phyloP scores from a whole-genome alignment of 2,329 filamentous ascomycete genomes.

The Colletotrichum orchidophilum region DNA sequence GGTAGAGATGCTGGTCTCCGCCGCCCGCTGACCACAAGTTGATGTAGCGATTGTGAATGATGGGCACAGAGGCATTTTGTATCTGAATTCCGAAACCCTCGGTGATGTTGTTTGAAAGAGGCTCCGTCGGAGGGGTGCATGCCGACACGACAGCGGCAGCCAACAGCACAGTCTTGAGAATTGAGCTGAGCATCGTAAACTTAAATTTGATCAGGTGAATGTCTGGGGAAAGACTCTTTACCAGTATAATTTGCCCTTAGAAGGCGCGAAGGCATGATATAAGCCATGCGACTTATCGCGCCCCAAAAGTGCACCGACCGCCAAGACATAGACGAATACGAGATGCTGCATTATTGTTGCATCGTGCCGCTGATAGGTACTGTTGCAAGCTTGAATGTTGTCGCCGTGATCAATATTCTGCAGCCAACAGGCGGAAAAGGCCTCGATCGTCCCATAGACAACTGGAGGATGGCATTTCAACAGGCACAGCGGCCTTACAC shows the following conservation, averaged over 20 bases:
- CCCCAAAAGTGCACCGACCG: neutral
- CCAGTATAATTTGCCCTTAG: too few relatives aligned
- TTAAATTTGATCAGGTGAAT: neutral
- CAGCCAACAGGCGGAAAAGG: neutral
- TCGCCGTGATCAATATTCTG: neutral
- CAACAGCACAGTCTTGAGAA: slow-evolving; percentile 22
- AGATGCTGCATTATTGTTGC: slow-evolving; percentile 13
- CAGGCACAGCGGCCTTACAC: neutral
- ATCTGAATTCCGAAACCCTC: slow-evolving; percentile 48
- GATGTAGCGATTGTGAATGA: slow-evolving; percentile 48
- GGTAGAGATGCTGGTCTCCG: slow-evolving; percentile 51
- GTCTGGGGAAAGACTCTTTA: neutral
- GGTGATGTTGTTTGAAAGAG: slow-evolving; percentile 45
- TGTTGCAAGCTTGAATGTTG: neutral
- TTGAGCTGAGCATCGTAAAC: neutral
- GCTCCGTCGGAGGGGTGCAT: slow-evolving; percentile 42
- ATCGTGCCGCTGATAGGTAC: slow-evolving; percentile 4
- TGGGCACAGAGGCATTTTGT: slow-evolving; percentile 47
- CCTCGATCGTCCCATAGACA: neutral
- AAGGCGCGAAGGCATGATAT: neutral
- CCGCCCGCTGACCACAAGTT: slow-evolving; percentile 48
- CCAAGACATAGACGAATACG: slow-evolving; percentile 31
- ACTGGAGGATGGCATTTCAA: neutral
- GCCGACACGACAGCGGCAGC: slow-evolving; percentile 39
- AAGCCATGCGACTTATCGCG: neutral